Evolutionary conservation across 768 basidiomycete species (phyloP).

Genomic region (Calocera cornea): DNA sequence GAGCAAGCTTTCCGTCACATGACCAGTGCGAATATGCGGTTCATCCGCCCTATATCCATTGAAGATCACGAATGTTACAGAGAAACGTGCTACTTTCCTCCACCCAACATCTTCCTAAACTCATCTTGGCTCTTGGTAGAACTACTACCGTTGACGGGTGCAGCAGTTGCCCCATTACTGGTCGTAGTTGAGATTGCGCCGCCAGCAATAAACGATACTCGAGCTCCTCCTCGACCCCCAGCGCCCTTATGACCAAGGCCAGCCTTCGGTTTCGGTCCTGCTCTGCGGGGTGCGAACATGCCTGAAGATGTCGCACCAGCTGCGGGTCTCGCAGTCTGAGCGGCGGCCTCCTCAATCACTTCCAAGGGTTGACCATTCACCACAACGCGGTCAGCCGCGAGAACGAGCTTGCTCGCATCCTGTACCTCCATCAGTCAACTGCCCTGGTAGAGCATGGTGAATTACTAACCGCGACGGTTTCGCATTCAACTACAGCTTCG

Average conservation of each 20-base stretch:
- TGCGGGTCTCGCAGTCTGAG: constrained; percentile 21
- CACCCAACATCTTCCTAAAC: constrained; percentile 64
- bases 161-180: constrained; percentile 7
- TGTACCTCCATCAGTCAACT: constrained; percentile 21
- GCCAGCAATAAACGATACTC: constrained; percentile 14
- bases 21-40: neutral
- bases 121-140: constrained; percentile 48
- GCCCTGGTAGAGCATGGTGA: neutral
- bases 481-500: constrained; percentile 31
- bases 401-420: constrained; percentile 73
- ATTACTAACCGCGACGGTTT: constrained; percentile 27
- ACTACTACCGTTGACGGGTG: neutral
- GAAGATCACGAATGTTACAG: neutral
- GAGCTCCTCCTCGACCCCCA: neutral
- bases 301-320: constrained; percentile 33
- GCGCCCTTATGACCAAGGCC: constrained; percentile 47
- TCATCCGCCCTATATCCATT: neutral
- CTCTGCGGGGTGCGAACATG: constrained; percentile 54
- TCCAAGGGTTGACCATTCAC: constrained; percentile 50
- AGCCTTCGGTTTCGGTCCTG: constrained; percentile 52
- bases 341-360: constrained; percentile 41
- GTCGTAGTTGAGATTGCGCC: constrained; percentile 16
- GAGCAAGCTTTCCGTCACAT: neutral
- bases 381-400: constrained; percentile 55
- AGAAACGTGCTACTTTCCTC: neutral